phyloP scores from a whole-genome alignment of 345 rosid genomes.

The Melaleuca quinquenervia region DNA sequence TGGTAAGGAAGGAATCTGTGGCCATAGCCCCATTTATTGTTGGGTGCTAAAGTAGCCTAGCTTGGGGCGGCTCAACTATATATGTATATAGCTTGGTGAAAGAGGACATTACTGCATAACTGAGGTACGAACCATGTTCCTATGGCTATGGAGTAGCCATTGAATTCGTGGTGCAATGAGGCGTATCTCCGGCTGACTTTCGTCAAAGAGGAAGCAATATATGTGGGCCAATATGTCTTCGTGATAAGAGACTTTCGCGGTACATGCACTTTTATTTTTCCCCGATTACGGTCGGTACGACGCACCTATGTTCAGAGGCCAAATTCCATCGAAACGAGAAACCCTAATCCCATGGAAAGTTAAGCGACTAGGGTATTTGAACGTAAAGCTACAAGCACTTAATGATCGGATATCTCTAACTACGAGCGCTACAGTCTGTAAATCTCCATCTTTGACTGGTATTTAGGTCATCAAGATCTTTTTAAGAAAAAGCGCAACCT shows the following conservation, averaged over 20 bases:
- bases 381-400: background rate
- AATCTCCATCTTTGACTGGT: background rate
- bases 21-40: background rate
- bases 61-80: background rate
- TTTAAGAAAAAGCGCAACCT: background rate
- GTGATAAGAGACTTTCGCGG: background rate
- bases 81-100: background rate
- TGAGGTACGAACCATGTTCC: background rate
- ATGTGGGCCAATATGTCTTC: background rate
- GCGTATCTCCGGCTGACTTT: background rate
- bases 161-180: background rate
- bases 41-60: background rate
- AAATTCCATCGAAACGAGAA: background rate
- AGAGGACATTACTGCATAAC: background rate
- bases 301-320: background rate
- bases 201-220: background rate
- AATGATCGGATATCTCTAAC: background rate
- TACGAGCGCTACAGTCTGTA: background rate
- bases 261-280: background rate
- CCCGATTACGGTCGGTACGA: background rate
- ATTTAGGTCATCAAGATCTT: background rate
- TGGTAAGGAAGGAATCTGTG: background rate
- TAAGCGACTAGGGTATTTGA: background rate
- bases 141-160: background rate
- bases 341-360: background rate